phyloP scores from a whole-genome alignment of 2,329 filamentous ascomycete species.

The Fusarium nygamai region DNA sequence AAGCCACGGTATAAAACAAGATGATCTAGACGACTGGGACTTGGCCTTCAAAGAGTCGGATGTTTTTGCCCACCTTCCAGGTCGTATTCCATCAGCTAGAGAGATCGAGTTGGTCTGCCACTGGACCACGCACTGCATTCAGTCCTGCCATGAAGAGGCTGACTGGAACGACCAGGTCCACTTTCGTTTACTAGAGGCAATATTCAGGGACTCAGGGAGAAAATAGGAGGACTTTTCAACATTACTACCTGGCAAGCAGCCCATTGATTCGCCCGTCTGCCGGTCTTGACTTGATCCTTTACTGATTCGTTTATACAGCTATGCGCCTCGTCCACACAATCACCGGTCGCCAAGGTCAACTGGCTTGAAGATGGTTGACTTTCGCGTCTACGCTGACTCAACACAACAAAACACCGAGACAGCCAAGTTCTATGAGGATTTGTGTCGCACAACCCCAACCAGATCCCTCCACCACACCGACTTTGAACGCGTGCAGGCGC shows the following conservation, averaged over 20 bases:
- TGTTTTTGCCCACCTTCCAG: background rate
- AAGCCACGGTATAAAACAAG: background rate
- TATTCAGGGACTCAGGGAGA: accelerated
- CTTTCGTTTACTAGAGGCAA: background rate
- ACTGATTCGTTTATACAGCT: background rate
- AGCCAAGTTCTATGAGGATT: background rate
- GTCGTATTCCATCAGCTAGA: accelerated
- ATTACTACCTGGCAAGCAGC: background rate
- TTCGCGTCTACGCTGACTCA: background rate
- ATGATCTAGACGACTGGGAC: background rate
- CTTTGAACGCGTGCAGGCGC: background rate
- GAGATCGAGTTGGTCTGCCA: background rate
- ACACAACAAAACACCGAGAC: background rate
- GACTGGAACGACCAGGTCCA: background rate
- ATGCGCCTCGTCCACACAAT: background rate
- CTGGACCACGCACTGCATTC: background rate
- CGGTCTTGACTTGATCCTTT: background rate
- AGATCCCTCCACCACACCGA: background rate
- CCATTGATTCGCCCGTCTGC: background rate
- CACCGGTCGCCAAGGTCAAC: accelerated
- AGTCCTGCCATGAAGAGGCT: background rate
- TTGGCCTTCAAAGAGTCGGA: background rate
- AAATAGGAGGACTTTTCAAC: background rate
- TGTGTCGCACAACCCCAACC: background rate
- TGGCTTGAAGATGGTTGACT: background rate